These are phyloP conservation scores for Pyricularia pennisetigena DNA, from an alignment of 2,329 filamentous ascomycete genomes.

Conservation along the genomic window DNA sequence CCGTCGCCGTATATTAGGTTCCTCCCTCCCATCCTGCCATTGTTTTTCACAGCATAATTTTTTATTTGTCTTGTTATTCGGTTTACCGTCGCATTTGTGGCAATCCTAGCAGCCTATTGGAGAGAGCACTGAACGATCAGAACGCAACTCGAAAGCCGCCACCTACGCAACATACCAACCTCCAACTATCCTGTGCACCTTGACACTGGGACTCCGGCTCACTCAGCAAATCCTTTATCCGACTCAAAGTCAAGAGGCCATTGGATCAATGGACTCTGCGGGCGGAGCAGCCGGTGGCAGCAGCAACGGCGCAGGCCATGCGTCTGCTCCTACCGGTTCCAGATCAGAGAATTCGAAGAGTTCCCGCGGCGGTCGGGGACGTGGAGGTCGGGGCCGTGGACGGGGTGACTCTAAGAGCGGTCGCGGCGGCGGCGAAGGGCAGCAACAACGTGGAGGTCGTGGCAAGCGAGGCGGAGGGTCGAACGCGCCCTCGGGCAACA, in stretches of 20 bases:
- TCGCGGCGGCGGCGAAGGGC: conserved; percentile 22
- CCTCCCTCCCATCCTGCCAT: too few species aligned
- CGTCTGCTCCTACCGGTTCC: conserved; percentile 11
- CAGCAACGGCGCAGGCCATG: conserved; percentile 1
- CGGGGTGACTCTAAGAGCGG: conserved; percentile 18
- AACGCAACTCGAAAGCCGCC: not conserved
- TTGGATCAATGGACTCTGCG: conserved; percentile 7
- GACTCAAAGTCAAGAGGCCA: not conserved
- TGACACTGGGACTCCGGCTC: not conserved
- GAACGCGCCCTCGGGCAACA: not conserved
- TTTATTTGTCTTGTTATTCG: too few species aligned
- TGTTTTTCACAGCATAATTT: not conserved
- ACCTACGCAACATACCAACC: not conserved
- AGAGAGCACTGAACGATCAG: not conserved
- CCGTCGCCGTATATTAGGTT: not conserved
- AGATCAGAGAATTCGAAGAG: conserved; percentile 25
- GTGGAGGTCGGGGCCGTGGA: conserved; percentile 23
- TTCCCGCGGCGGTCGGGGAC: conserved; percentile 31
- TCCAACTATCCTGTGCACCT: not conserved
- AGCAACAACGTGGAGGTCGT: conserved; percentile 19
- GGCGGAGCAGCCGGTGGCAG: conserved; percentile 3
- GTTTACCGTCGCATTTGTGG: not conserved
- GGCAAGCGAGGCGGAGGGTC: not conserved
- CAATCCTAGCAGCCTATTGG: not conserved
- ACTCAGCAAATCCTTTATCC: not conserved